Evolutionary conservation across 768 basidiomycete species (phyloP), one percentile per base, ranked within the genome.

Genomic region (Podaxis sp.): DNA sequence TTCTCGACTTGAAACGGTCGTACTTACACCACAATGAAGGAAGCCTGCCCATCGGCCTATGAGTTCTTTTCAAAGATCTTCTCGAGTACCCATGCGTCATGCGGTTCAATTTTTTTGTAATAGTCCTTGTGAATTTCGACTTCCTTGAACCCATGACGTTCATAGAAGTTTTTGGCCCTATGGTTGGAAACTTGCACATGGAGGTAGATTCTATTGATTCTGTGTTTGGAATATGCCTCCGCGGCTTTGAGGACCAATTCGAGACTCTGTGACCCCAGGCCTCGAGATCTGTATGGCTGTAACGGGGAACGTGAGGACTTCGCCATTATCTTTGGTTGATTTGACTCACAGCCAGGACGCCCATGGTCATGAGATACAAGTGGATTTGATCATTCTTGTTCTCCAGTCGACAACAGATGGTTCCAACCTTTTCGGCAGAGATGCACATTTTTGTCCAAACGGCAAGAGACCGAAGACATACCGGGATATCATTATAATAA

Each of bases 351-450:
- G 92, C 93, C 59, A 96, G 85, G 65, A 96, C 77, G 49, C 93
- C 94, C 88, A 96, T 89, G 55, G 94, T 96, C 89, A 94, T 93
- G 71, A 95, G 81, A 76, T 96, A 96, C 63, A 93, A 75, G 52
- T 80, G 79, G 49, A 75, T 78, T 67, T 80, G 74, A 50, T 77
- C 82, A 68, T 84, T 81, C 69, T 85, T 84, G 57, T 78, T 82
- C 74, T 96, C 94, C 64, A 94, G 74, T 63, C 92, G 85, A 77
- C 91, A 93, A 74, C 91, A 94, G 69, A 95, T 84, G 4, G 88
- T 92, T 63, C 94, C 94, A 65, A 96, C 88, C 80, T 81, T 69
- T 63, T 51, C 60, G 50, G 55, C 24, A 57, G 47, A 64, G 64
- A 66, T 63, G 65, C 36, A 57, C 38, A 51, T 63, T 17, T 37